Conservation (phyloP, 495 filamentous ascomycete genomes). For the Podospora pseudocomata region DNA sequence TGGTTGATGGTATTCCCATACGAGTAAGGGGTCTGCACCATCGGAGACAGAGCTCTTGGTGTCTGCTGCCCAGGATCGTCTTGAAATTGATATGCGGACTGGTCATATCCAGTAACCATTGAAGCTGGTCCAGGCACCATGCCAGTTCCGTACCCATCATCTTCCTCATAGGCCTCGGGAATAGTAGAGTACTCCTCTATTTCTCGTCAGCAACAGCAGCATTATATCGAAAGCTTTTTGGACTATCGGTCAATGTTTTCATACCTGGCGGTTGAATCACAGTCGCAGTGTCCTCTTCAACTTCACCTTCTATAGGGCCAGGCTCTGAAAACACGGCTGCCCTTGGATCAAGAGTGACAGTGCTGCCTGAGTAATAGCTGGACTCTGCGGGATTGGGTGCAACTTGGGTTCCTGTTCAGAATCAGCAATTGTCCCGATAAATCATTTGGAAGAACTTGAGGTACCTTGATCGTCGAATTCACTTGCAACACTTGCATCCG, state of each 20-base stretch:
- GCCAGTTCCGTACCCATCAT: not conserved
- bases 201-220: not conserved
- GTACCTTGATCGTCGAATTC: not conserved
- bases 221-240: not conserved
- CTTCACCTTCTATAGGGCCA: not conserved
- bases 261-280: not conserved
- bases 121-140: not conserved
- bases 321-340: not conserved
- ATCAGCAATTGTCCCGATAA: not conserved
- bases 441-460: not conserved
- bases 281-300: not conserved
- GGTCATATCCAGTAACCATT: not conserved
- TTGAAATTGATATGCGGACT: slow-evolving; percentile 5
- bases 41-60: slow-evolving; percentile 9
- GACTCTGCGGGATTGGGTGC: not conserved
- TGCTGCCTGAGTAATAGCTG: not conserved
- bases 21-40: not conserved
- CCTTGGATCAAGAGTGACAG: not conserved
- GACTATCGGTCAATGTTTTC: not conserved
- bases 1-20: slow-evolving; percentile 4
- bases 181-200: not conserved
- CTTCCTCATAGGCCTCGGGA: not conserved
- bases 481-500: not conserved
- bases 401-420: not conserved
- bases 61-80: slow-evolving; percentile 16